A percentile compares a stretch with the other conserved stretches of the same genome.
These are phyloP conservation scores for Xylaria hypoxylon DNA, from an alignment of 2,329 filamentous ascomycete species.

Conservation along the genomic window DNA sequence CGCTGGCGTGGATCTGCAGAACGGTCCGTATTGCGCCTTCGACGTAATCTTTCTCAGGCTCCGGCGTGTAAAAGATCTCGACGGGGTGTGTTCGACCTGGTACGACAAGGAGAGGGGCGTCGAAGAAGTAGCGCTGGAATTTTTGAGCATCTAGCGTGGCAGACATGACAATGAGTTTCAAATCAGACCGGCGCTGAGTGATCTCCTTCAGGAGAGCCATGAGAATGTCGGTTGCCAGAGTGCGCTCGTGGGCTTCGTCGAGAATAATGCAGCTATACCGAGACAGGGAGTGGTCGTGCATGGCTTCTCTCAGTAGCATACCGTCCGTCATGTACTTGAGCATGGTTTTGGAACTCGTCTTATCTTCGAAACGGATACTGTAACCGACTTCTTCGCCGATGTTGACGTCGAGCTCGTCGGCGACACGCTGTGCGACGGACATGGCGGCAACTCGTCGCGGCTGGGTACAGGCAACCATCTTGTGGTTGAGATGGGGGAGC, in stretches of 20 bases:
- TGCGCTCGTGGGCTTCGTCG: conserved; percentile 98
- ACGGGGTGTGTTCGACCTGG: conserved; percentile 96
- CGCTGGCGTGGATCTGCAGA: conserved; percentile 93
- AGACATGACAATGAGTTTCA: conserved; percentile 99
- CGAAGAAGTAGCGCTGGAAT: conserved; percentile 96
- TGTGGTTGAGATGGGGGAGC: conserved; percentile 84
- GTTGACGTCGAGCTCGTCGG: conserved; percentile 93
- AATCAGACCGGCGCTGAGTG: conserved; percentile 80
- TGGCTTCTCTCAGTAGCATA: conserved; percentile 96
- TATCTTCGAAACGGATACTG: conserved; percentile 98
- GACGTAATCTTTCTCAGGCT: conserved; percentile 95
- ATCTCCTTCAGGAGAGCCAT: conserved; percentile 97
- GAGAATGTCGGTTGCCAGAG: conserved; percentile 94
- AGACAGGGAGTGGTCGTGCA: conserved; percentile 91
- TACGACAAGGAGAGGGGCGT: conserved; percentile 91
- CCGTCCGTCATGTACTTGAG: conserved; percentile 99
- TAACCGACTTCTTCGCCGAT: conserved; percentile 97
- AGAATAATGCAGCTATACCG: conserved; percentile 98
- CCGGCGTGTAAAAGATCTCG: conserved; percentile 97
- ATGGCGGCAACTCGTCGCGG: conserved; percentile 97
- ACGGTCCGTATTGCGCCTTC: conserved; percentile 95
- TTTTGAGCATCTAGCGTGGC: conserved; percentile 97
- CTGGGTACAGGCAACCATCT: conserved; percentile 97
- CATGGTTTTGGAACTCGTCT: conserved; percentile 86
- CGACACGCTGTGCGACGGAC: conserved; percentile 98